Evolutionary conservation across 768 basidiomycete genomes (phyloP).

Genomic region (Termitomyces eurrhizus): DNA sequence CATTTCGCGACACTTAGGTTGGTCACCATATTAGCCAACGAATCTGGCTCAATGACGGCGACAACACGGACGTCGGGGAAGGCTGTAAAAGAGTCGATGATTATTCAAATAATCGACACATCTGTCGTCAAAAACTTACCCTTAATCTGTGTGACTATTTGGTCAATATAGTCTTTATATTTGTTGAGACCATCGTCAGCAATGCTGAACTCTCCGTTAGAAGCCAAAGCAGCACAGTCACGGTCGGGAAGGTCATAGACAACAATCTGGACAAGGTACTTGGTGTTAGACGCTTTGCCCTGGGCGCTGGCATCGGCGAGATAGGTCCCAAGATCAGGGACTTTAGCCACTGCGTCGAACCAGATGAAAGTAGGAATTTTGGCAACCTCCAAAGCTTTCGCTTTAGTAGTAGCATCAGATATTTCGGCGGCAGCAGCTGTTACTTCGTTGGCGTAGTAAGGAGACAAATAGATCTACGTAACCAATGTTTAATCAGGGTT

Average conservation of each 20-base stretch:
- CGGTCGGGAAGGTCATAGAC: conserved; percentile 63
- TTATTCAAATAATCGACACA: not conserved
- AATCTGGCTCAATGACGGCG: conserved; percentile 66
- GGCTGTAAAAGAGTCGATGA: conserved; percentile 23
- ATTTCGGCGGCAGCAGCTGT: conserved; percentile 44
- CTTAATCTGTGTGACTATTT: conserved; percentile 53
- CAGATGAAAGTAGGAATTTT: conserved; percentile 61
- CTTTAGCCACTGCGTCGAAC: conserved; percentile 56
- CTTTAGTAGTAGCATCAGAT: conserved; percentile 41
- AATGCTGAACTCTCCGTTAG: conserved; percentile 63
- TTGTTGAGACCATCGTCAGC: conserved; percentile 51
- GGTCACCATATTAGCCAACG: conserved; percentile 65
- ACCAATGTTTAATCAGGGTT: not conserved
- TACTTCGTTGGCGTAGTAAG: conserved; percentile 55
- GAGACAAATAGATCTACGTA: conserved; percentile 44
- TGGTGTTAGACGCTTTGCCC: conserved; percentile 40
- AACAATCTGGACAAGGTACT: conserved; percentile 48
- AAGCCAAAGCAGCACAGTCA: conserved; percentile 62
- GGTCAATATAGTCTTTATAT: conserved; percentile 60
- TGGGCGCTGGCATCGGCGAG: conserved; percentile 49
- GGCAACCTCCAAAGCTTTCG: conserved; percentile 51
- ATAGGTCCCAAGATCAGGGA: conserved; percentile 50
- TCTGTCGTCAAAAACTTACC: conserved; percentile 25
- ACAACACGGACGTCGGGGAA: conserved; percentile 61
- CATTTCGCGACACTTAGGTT: conserved; percentile 60